phyloP scores from a whole-genome alignment of 2,329 filamentous ascomycete genomes.

The Clathrospora elynae region DNA sequence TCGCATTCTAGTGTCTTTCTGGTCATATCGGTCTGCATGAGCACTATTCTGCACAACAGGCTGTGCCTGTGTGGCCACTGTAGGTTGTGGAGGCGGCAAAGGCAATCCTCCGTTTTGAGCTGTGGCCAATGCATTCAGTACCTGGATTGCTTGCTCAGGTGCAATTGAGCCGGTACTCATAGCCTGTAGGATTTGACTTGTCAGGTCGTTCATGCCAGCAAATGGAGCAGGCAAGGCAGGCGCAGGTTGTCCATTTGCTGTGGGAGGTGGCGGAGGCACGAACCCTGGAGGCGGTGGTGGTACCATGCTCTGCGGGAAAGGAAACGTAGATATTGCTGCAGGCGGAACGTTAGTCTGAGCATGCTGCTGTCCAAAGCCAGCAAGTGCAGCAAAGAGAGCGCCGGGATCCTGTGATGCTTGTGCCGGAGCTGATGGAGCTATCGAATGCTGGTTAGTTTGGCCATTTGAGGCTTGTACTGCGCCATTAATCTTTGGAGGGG shows the following conservation, averaged over 20 bases:
- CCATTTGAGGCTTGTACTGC: conserved; percentile 22
- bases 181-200: conserved; percentile 42
- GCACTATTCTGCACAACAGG: conserved; percentile 24
- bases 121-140: conserved; percentile 38
- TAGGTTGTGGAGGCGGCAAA: conserved; percentile 35
- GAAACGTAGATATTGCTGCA: conserved; percentile 30
- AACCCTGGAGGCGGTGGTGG: conserved; percentile 43
- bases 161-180: conserved; percentile 42
- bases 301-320: conserved; percentile 38
- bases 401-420: conserved; percentile 35
- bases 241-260: conserved; percentile 27
- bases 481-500: conserved; percentile 34
- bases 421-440: conserved; percentile 23
- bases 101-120: conserved; percentile 32
- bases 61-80: conserved; percentile 22
- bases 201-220: conserved; percentile 34
- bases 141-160: conserved; percentile 43
- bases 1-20: conserved; percentile 42
- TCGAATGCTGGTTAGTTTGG: conserved; percentile 38
- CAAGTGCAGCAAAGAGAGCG: conserved; percentile 44
- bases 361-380: conserved; percentile 38
- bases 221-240: conserved; percentile 32
- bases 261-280: conserved; percentile 36
- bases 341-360: conserved; percentile 36
- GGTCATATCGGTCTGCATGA: conserved; percentile 37